Evolutionary conservation across 83 land plant species (phyloP), one percentile per base, ranked within the genome.

Genomic region (Isoetes engelmannii): DNA sequence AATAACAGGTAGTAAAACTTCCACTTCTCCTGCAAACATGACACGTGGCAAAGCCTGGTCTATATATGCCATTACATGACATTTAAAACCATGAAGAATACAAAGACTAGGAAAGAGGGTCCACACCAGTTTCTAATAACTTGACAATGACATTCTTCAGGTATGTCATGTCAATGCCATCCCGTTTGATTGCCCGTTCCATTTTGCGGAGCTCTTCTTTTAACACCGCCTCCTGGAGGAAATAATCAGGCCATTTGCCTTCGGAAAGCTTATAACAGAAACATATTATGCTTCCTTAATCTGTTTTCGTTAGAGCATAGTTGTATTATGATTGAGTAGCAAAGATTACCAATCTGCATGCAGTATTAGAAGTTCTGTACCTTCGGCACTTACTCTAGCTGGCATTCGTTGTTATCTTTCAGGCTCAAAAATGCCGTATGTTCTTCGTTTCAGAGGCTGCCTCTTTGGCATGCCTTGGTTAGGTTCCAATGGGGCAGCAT

Each of bases 121-220:
- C 54, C 12, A n/a, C 75, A 92, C 97, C 99, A 68, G 97, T 94
- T 68, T 90, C 90, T 67, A 94, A 82, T 70, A 94, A 84, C 76
- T 94, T 90, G 64, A 94, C 55, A 49, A 94, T 82, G 10, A 94
- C 90, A 82, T 94, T 94, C 75, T 94, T 94, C 9, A 94, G 75
- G 53, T 94, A 94, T 5, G 97, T 94, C 97, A 94, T 84, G 75
- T 94, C 99, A 4, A 94, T 87, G 6, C 87, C 88, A 63, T 84
- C 93, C 68, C 93, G 80, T 67, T 84, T 91, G 48, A 78, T 77
- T 6, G 43, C 62, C 56, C 99, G 79, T 72, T 94, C 99, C 79
- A 86, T 69, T 51, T 91, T 86, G 13, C 97, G 82, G 17, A 90
- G 73, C 46, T 94, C 99, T 45, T 72, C 84, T 68, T 94, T 94